A percentile compares a stretch with the other conserved stretches of the same genome.
phyloP scores from a whole-genome alignment of 306 rosid species.

The Rosa multiflora region DNA sequence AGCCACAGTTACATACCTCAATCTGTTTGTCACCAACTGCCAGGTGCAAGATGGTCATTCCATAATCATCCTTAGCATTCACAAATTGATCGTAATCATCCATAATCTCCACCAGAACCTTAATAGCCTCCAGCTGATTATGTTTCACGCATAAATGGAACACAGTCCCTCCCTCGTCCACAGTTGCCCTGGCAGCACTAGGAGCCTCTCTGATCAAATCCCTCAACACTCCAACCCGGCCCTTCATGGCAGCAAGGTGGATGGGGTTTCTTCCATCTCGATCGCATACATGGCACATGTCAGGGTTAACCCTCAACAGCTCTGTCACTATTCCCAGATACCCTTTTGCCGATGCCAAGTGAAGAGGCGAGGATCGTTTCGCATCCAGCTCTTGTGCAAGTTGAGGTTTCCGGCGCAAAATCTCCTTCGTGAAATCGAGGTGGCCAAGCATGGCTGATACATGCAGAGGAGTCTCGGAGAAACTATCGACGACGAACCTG shows the following conservation, averaged over 20 bases:
- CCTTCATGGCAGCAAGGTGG: conserved; percentile 26
- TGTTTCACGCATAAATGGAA: conserved; percentile 27
- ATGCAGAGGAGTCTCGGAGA: conserved; percentile 26
- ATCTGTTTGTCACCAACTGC: conserved; percentile 27
- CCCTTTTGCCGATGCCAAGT: conserved; percentile 30
- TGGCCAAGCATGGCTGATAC: conserved; percentile 25
- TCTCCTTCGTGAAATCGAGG: conserved; percentile 18
- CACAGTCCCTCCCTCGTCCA: conserved; percentile 20
- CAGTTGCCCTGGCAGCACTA: conserved; percentile 4
- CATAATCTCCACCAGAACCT: conserved; percentile 13
- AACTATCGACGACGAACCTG: not conserved
- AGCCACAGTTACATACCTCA: conserved; percentile 11
- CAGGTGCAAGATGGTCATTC: conserved; percentile 29
- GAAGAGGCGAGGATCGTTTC: conserved; percentile 18
- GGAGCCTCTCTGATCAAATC: conserved; percentile 25
- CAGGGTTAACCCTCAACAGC: not conserved
- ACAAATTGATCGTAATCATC: conserved; percentile 15
- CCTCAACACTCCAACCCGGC: conserved; percentile 12
- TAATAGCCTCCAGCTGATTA: conserved; percentile 22
- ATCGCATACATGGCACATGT: conserved; percentile 21
- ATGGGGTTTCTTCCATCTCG: conserved; percentile 17
- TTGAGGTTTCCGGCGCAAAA: conserved; percentile 17
- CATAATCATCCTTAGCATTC: conserved; percentile 26
- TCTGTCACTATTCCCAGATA: conserved; percentile 7
- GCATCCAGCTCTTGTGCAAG: conserved; percentile 29